Evolutionary conservation across 352 stramenopile genomes (phyloP).

Genomic region (Globisporangium echinulatum): DNA sequence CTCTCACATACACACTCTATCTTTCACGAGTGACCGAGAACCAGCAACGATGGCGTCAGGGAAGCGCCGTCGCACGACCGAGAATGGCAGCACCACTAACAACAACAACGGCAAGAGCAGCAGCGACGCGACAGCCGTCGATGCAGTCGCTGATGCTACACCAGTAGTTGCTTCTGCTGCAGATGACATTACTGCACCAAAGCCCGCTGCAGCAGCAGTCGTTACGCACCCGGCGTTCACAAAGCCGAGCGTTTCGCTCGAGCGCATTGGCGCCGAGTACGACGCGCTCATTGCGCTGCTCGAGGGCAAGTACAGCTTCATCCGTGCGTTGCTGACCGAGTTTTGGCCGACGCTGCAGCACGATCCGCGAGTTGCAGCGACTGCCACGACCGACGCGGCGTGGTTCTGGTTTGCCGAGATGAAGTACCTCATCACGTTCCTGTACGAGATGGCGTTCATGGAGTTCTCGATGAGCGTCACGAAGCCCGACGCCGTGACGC

Average conservation of each 20-base stretch:
- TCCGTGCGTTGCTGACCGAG: slow-evolving; percentile 61
- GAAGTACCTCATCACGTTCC: slow-evolving; percentile 73
- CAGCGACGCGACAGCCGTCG: background rate
- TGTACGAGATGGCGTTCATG: slow-evolving; percentile 84
- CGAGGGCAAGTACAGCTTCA: slow-evolving; percentile 38
- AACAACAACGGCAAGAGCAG: background rate
- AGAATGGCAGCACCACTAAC: slow-evolving; percentile 12
- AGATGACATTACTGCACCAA: background rate
- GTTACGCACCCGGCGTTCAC: background rate
- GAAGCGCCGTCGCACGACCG: slow-evolving; percentile 26
- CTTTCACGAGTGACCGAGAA: background rate
- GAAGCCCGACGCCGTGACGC: slow-evolving; percentile 66
- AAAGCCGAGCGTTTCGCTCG: slow-evolving; percentile 4
- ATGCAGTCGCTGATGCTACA: background rate
- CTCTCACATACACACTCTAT: no score
- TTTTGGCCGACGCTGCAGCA: slow-evolving; percentile 63
- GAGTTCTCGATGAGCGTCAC: slow-evolving; percentile 82
- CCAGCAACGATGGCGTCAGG: slow-evolving; percentile 23
- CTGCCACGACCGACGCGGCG: slow-evolving; percentile 39
- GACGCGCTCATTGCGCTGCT: slow-evolving; percentile 20
- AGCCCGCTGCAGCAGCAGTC: background rate
- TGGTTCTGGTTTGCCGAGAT: slow-evolving; percentile 86
- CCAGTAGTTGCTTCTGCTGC: background rate
- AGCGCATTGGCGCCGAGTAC: slow-evolving; percentile 20
- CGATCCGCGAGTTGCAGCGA: slow-evolving; percentile 27